Evolutionary conservation across 2,329 filamentous ascomycete species (phyloP).

Genomic region (Metarhizium anisopliae): DNA sequence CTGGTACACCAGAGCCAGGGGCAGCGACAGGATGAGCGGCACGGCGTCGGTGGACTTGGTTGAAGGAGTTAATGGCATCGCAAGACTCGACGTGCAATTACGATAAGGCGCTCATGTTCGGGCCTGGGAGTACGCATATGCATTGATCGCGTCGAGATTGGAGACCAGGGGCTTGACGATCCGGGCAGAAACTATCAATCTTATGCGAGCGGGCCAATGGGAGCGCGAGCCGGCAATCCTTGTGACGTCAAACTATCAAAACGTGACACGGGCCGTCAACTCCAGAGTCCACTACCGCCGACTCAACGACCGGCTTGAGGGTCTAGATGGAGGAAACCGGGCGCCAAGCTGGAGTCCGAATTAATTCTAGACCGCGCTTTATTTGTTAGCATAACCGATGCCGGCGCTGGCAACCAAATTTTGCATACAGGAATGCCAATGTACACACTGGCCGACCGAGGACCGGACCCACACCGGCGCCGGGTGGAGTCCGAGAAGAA

Average conservation of each 20-base stretch:
- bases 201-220: slow-evolving; percentile 1
- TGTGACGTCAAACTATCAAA: neutral
- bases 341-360: neutral
- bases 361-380: neutral
- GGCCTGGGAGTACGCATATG: neutral
- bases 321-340: neutral
- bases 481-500: too few relatives aligned
- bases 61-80: slow-evolving; percentile 26
- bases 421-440: too few relatives aligned
- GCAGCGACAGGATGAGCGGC: slow-evolving; percentile 11
- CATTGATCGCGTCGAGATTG: neutral
- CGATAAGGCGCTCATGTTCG: neutral
- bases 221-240: neutral
- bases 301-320: neutral
- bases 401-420: neutral
- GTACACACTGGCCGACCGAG: too few relatives aligned
- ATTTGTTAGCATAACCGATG: neutral
- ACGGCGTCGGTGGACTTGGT: slow-evolving; percentile 21
- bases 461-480: too few relatives aligned
- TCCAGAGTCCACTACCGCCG: neutral
- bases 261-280: neutral
- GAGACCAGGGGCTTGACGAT: neutral
- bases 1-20: slow-evolving; percentile 3
- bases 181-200: neutral
- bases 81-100: slow-evolving; percentile 30